Conservation (phyloP, 495 filamentous ascomycete genomes). For the Aspergillus affinis region DNA sequence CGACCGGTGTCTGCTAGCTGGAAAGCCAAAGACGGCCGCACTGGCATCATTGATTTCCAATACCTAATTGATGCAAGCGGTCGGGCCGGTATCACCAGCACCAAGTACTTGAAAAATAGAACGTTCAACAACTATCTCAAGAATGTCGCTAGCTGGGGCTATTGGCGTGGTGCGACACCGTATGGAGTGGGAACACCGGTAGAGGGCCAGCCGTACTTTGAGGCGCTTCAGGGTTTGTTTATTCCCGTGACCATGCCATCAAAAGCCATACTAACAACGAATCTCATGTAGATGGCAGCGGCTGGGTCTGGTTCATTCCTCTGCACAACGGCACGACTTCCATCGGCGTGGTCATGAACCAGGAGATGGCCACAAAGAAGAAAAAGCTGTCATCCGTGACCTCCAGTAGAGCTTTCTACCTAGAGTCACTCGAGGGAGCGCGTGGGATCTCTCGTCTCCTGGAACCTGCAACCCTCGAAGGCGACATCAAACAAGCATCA, state of each 20-base stretch:
- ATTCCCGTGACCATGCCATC: no score
- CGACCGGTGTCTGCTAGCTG: conserved; percentile 39
- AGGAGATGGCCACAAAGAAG: conserved; percentile 26
- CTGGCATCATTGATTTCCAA: conserved; percentile 37
- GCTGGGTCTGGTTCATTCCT: conserved; percentile 48
- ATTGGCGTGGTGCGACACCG: conserved; percentile 33
- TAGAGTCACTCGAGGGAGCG: no score
- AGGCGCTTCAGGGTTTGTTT: conserved; percentile 31
- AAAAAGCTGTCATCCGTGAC: no score
- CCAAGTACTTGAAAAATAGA: conserved; percentile 48
- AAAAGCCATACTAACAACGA: no score
- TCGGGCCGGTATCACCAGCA: conserved; percentile 34
- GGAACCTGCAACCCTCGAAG: no score
- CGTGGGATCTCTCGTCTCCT: no score
- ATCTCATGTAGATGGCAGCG: conserved; percentile 44
- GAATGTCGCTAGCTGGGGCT: conserved; percentile 47
- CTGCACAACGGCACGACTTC: conserved; percentile 44
- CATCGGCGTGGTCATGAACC: conserved; percentile 41
- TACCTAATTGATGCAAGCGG: conserved; percentile 50
- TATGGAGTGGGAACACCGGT: conserved; percentile 30
- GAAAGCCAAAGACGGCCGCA: no score
- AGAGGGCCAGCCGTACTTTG: conserved; percentile 39
- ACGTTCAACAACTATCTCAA: conserved; percentile 38
- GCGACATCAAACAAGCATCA: no score
- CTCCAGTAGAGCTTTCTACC: no score